Evolutionary conservation across 1,284 basidiomycete species (phyloP).

Genomic region (Fomitiporia mediterranea): DNA sequence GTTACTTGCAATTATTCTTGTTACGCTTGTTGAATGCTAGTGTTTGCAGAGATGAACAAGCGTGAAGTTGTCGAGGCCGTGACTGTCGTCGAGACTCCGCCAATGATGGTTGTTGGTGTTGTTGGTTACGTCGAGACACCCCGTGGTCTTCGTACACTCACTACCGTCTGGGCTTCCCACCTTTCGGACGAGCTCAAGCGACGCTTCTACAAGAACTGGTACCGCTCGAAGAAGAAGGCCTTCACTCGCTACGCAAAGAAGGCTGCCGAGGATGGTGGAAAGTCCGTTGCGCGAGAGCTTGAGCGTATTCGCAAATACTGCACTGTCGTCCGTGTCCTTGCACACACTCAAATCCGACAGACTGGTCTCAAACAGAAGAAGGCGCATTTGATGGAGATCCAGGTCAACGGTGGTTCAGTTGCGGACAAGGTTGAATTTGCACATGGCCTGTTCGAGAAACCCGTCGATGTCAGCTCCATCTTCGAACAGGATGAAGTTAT

Average conservation of each 20-base stretch:
- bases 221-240: constrained; percentile 99
- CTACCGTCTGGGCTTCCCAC: constrained; percentile 81
- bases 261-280: constrained; percentile 93
- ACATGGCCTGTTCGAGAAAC: constrained; percentile 96
- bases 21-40: constrained; percentile 15
- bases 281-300: constrained; percentile 91
- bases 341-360: constrained; percentile 98
- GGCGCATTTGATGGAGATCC: constrained; percentile 99
- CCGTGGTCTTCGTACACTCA: constrained; percentile 89
- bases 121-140: constrained; percentile 99
- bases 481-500: constrained; percentile 98
- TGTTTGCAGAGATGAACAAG: constrained; percentile 92
- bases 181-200: constrained; percentile 92
- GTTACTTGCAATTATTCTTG: constrained; percentile 12
- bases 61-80: constrained; percentile 99
- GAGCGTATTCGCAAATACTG: constrained; percentile 99
- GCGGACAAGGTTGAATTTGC: constrained; percentile 99
- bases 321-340: constrained; percentile 98
- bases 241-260: constrained; percentile 99
- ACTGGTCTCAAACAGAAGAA: constrained; percentile 99
- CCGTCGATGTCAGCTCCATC: constrained; percentile 78
- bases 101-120: constrained; percentile 96
- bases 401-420: constrained; percentile 97
- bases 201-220: constrained; percentile 99
- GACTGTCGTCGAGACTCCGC: constrained; percentile 94